Percentiles rank a stretch among this genome's conserved stretches.
These are phyloP conservation scores for Aspergillus affinis DNA, from an alignment of 495 filamentous ascomycete species.

Conservation along the genomic window DNA sequence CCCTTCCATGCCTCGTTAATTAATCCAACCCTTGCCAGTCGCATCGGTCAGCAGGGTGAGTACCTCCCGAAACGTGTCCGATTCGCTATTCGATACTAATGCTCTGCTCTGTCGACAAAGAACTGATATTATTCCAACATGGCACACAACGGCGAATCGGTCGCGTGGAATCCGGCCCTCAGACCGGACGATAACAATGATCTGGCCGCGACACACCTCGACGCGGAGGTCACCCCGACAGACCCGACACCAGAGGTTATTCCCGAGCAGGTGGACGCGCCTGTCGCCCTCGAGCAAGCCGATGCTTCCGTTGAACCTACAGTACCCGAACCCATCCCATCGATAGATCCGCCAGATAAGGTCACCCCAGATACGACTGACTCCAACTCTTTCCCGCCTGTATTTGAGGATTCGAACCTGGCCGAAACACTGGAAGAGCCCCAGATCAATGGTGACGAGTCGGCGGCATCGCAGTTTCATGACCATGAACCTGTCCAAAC, in stretches of 20 bases:
- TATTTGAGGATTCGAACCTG: not conserved
- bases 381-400: not conserved
- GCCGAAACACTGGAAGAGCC: not conserved
- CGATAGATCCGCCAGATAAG: slow-evolving; percentile 4
- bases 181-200: slow-evolving; percentile 28
- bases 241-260: slow-evolving; percentile 11
- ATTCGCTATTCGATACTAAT: slow-evolving; percentile 13
- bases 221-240: slow-evolving; percentile 14
- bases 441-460: not conserved
- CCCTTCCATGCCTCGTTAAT: slow-evolving; percentile 13
- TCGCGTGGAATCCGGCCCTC: slow-evolving; percentile 45
- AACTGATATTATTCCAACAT: slow-evolving; percentile 16
- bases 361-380: slow-evolving; percentile 3
- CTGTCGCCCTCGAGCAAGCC: slow-evolving; percentile 3
- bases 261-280: slow-evolving; percentile 6
- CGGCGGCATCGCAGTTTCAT: slow-evolving; percentile 3
- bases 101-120: not conserved
- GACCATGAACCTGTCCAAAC: not conserved
- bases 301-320: slow-evolving; percentile 1
- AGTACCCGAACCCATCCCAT: not conserved
- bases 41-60: slow-evolving; percentile 15
- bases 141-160: slow-evolving; percentile 22
- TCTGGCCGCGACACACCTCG: slow-evolving; percentile 14
- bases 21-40: slow-evolving; percentile 11
- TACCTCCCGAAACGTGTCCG: slow-evolving; percentile 18